These are phyloP conservation scores for Theileria luwenshuni DNA, from an alignment of 169 alveolate species.

Conservation along the genomic window DNA sequence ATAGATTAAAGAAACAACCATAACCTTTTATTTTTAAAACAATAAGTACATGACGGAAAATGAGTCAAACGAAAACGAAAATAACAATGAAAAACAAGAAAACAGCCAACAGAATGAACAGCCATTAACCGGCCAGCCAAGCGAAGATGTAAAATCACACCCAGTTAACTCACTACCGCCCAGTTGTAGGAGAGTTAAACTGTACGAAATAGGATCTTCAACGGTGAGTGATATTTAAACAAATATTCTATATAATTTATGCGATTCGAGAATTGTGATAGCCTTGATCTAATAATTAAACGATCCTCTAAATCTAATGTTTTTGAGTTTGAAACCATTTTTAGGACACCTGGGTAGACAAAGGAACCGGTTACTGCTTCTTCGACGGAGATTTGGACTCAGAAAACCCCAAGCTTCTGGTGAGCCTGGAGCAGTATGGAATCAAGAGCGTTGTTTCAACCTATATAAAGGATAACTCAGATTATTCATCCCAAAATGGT, in stretches of 20 bases:
- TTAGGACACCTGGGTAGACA: conserved; percentile 67
- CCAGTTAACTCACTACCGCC: conserved; percentile 67
- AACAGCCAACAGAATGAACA: background rate
- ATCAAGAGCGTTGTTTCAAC: conserved; percentile 34
- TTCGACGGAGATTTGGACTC: conserved; percentile 41
- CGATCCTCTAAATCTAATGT: no score
- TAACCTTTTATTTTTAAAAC: background rate
- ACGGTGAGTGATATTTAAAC: no score
- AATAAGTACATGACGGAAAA: background rate
- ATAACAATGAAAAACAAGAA: background rate
- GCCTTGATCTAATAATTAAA: no score
- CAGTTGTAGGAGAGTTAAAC: conserved; percentile 67
- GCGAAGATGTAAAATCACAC: conserved; percentile 16
- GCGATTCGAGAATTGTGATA: no score
- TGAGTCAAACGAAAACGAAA: background rate
- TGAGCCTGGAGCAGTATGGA: conserved; percentile 61
- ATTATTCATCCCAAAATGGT: conserved; percentile 70
- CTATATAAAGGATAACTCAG: conserved; percentile 46
- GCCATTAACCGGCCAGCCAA: background rate
- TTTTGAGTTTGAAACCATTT: no score
- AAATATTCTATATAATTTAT: no score
- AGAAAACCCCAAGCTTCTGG: conserved; percentile 51
- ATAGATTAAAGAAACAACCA: no score
- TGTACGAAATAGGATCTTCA: conserved; percentile 69
- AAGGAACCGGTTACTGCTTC: conserved; percentile 68